Conservation (phyloP, 768 basidiomycete species). For the Mycena indigotica region DNA sequence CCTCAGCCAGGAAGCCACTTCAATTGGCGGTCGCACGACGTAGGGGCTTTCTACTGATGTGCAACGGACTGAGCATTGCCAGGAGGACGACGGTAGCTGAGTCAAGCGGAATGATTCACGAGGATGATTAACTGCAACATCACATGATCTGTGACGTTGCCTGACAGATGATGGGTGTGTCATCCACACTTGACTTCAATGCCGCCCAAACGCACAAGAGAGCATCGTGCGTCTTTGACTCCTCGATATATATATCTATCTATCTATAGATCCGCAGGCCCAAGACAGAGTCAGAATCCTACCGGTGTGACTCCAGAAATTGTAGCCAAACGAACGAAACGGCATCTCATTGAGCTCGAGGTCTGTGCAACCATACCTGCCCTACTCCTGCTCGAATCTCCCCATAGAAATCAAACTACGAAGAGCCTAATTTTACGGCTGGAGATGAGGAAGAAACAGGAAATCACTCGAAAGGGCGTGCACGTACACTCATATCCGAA, state of each 20-base stretch:
- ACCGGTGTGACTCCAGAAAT: slow-evolving; percentile 59
- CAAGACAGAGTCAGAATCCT: slow-evolving; percentile 51
- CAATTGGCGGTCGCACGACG: too few relatives aligned
- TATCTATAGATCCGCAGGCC: slow-evolving; percentile 35
- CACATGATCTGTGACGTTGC: too few relatives aligned
- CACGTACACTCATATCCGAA: slow-evolving; percentile 22
- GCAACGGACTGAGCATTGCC: too few relatives aligned
- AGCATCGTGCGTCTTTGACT: slow-evolving; percentile 12
- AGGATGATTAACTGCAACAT: too few relatives aligned
- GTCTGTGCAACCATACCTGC: slow-evolving; percentile 29
- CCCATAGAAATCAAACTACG: slow-evolving; percentile 75
- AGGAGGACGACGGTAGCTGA: too few relatives aligned
- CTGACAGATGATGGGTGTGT: too few relatives aligned
- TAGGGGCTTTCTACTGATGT: too few relatives aligned
- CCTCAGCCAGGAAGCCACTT: too few relatives aligned
- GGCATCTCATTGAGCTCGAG: slow-evolving; percentile 86
- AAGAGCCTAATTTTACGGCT: slow-evolving; percentile 52
- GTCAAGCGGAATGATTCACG: too few relatives aligned
- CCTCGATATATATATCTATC: background rate
- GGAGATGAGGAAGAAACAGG: slow-evolving; percentile 54
- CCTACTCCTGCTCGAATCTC: slow-evolving; percentile 7
- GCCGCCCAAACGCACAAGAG: slow-evolving; percentile 17
- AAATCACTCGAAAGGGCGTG: slow-evolving; percentile 23
- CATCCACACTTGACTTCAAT: background rate
- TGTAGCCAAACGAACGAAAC: slow-evolving; percentile 72